Percentiles rank a stretch among this genome's conserved stretches.
phyloP scores from a whole-genome alignment of 352 stramenopile genomes.

The Phytophthora brassicae region DNA sequence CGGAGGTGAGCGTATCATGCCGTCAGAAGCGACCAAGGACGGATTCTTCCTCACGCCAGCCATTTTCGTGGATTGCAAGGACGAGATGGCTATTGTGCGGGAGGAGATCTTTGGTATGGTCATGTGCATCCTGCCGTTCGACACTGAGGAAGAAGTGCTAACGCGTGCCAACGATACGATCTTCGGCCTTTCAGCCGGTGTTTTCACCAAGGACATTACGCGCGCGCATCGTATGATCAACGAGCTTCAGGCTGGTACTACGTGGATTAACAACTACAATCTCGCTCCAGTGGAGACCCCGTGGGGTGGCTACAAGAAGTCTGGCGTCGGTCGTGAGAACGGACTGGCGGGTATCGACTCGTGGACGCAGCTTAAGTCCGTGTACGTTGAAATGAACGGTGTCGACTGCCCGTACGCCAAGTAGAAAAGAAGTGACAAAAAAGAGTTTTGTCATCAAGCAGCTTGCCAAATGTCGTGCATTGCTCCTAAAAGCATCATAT shows the following conservation, averaged over 20 bases:
- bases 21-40: conserved; percentile 44
- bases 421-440: conserved; percentile 4
- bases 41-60: conserved; percentile 90
- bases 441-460: no score
- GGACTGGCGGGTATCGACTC: conserved; percentile 80
- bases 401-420: conserved; percentile 71
- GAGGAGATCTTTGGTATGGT: conserved; percentile 89
- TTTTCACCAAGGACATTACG: conserved; percentile 87
- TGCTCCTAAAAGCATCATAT: no score
- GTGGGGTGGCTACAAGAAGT: conserved; percentile 92
- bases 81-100: conserved; percentile 88
- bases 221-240: conserved; percentile 73
- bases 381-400: conserved; percentile 86
- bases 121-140: conserved; percentile 77
- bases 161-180: conserved; percentile 77
- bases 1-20: conserved; percentile 56
- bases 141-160: conserved; percentile 76
- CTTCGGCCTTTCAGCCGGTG: conserved; percentile 79
- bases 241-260: conserved; percentile 73
- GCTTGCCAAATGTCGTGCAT: no score
- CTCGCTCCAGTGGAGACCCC: conserved; percentile 82
- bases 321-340: conserved; percentile 92
- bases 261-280: conserved; percentile 93
- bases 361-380: conserved; percentile 91
- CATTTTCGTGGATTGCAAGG: conserved; percentile 88